phyloP scores from a whole-genome alignment of 169 alveolate genomes.

The Babesia sp. region DNA sequence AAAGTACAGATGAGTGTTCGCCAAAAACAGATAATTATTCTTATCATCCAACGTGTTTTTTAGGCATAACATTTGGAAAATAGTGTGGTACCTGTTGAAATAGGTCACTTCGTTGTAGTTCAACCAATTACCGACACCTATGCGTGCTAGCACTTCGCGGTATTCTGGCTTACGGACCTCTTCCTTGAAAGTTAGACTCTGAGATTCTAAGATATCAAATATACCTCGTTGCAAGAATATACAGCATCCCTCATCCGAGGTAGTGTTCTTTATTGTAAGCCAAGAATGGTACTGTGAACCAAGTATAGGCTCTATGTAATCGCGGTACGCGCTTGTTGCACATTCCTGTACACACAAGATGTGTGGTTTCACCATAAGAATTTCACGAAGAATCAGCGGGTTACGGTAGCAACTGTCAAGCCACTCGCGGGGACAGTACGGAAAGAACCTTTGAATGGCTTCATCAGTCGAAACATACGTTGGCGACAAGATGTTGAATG shows the following conservation, averaged over 20 bases:
- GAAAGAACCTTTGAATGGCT: constrained; percentile 55
- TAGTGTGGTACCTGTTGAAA: constrained; percentile 58
- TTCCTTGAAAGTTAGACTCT: constrained; percentile 37
- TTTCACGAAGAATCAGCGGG: constrained; percentile 57
- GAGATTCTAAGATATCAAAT: constrained; percentile 36
- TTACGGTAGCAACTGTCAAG: constrained; percentile 47
- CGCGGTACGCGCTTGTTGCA: constrained; percentile 50
- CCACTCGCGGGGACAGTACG: constrained; percentile 61
- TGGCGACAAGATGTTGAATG: constrained; percentile 66
- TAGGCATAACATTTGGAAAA: constrained; percentile 54
- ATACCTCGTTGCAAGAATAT: constrained; percentile 19
- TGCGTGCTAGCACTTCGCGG: constrained; percentile 9
- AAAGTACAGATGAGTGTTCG: constrained; percentile 62
- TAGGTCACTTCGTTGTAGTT: constrained; percentile 32
- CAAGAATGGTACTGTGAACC: constrained; percentile 48
- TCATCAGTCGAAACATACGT: constrained; percentile 56
- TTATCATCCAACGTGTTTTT: constrained; percentile 9
- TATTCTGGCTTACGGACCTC: constrained; percentile 21
- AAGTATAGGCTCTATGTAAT: constrained; percentile 38
- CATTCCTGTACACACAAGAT: constrained; percentile 63
- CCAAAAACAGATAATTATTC: constrained; percentile 34
- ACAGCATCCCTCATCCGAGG: constrained; percentile 64
- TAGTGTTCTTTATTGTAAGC: constrained; percentile 42
- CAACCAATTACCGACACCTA: constrained; percentile 50
- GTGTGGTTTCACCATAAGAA: constrained; percentile 40